Evolutionary conservation across 148 eudicot species (phyloP), one percentile per base, ranked within the genome.

Genomic region (Hydrangea macrophylla): DNA sequence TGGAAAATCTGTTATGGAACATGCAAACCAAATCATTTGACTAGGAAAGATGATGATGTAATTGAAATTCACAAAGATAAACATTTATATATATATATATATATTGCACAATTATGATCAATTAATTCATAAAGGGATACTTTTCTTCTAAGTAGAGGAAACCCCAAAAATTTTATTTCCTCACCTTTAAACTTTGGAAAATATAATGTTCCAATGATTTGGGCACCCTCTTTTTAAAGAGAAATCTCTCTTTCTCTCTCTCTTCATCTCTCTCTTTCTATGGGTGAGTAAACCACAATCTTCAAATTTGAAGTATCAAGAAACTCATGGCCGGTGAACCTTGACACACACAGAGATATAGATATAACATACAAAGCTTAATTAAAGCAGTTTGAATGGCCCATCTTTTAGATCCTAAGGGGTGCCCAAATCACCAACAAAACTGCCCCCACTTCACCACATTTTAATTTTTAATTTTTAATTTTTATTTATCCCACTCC

Each of bases 131-230:
- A 78, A 75, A 71, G 71, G 30, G 68, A 75, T 80, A 69, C 80
- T 72, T 80, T 76, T 65, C 83, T 80, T 80, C 72, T 64, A 61
- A 76, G 61, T 69, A 70, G 84, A 73, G 84, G 45, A 78, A 60
- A 70, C 74, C 69, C 42, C 44, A 32, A n/a, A n/a, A n/a, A n/a
- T n/a, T 62, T 73, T 65, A 69, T 53, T 71, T 30, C 68, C 55
- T 56, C 35, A 15, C 59, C 53, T 66, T 55, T 58, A 45, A 57
- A 53, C 55, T 39, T 42, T 73, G 31, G n/a, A 37, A 73, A 24
- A 50, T 23, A 74, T 70, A 50, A 79, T 79, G 75, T 39, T 67
- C 69, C 76, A 79, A 75, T 79, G 65, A 79, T 79, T 36, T 68
- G 33, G 64, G 58, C 60, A 10, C 65, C 56, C 65, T 42, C 37